Conservation (phyloP, 2,329 filamentous ascomycete genomes). For the Calonectria pteridis region DNA sequence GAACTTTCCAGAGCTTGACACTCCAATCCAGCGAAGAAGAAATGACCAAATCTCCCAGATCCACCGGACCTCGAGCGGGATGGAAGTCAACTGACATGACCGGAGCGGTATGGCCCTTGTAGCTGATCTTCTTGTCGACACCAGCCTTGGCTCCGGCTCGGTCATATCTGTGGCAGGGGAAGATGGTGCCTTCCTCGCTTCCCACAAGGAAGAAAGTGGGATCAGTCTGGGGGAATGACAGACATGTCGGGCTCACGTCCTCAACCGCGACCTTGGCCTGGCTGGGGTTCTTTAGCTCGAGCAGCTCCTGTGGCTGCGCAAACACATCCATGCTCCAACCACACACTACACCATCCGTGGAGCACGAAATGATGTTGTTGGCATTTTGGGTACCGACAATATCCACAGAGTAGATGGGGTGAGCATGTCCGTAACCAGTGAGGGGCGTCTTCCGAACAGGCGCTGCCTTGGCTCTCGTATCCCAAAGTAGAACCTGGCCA, state of each 20-base stretch:
- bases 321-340: conserved; percentile 99
- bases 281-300: conserved; percentile 87
- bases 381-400: conserved; percentile 99
- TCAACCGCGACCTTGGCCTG: conserved; percentile 84
- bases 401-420: conserved; percentile 94
- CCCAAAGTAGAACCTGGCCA: conserved; percentile 96
- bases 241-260: conserved; percentile 92
- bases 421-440: conserved; percentile 94
- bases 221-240: conserved; percentile 94
- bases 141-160: conserved; percentile 97
- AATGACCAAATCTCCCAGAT: conserved; percentile 92
- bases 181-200: conserved; percentile 96
- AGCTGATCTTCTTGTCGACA: conserved; percentile 88
- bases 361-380: conserved; percentile 97
- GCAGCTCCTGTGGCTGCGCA: conserved; percentile 92
- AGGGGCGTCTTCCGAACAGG: conserved; percentile 97
- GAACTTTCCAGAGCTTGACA: conserved; percentile 96
- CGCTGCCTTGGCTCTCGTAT: conserved; percentile 88
- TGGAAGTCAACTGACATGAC: conserved; percentile 98
- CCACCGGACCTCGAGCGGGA: conserved; percentile 89
- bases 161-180: conserved; percentile 96
- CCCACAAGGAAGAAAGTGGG: conserved; percentile 98
- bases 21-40: conserved; percentile 97
- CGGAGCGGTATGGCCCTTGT: conserved; percentile 90
- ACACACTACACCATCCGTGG: conserved; percentile 95